Conservation (phyloP, 768 basidiomycete species). For the Suillus alpinus region DNA sequence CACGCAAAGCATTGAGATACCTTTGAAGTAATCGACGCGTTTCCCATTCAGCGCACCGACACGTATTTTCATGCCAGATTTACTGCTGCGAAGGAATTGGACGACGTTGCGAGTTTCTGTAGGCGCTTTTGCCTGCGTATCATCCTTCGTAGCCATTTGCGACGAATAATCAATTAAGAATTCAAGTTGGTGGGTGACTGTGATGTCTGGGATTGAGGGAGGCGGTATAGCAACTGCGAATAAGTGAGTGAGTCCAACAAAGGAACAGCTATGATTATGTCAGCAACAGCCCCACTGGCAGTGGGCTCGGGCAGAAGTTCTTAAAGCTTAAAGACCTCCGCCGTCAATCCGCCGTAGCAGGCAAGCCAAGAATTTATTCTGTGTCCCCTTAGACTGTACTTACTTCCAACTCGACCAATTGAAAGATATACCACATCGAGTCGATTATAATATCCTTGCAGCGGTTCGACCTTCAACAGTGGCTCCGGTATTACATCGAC, state of each 20-base stretch:
- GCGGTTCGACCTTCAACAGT: background rate
- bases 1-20: constrained; percentile 36
- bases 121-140: constrained; percentile 75
- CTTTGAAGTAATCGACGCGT: constrained; percentile 97
- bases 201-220: background rate
- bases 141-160: constrained; percentile 47
- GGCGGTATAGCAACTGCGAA: background rate
- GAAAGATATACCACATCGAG: background rate
- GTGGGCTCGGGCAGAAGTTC: too few relatives aligned
- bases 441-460: background rate
- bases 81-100: constrained; percentile 82
- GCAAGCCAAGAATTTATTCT: background rate
- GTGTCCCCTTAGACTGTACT: background rate
- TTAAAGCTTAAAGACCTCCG: background rate
- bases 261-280: background rate
- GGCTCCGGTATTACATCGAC: background rate
- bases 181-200: background rate
- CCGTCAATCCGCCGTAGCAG: too few relatives aligned
- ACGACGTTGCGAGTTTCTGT: constrained; percentile 79
- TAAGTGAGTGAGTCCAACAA: background rate
- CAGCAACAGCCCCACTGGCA: too few relatives aligned
- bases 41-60: constrained; percentile 92
- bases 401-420: background rate
- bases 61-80: constrained; percentile 83
- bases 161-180: background rate